Conservation (phyloP, 495 filamentous ascomycete species). For the Apiosordaria backusii region DNA sequence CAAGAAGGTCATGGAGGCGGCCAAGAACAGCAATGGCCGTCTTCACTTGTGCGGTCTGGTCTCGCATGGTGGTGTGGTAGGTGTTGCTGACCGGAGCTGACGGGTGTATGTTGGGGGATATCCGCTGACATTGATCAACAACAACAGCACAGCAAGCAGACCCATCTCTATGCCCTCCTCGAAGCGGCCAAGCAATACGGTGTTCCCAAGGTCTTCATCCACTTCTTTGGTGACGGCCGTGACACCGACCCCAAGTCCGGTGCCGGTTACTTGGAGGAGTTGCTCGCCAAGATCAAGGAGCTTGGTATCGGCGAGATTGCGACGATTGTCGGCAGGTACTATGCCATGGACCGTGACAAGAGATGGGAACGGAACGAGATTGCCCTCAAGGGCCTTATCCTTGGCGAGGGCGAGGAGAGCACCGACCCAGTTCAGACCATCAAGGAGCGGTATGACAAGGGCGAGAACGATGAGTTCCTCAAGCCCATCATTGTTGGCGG, state of each 20-base stretch:
- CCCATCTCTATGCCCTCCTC: constrained; percentile 82
- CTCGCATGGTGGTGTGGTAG: constrained; percentile 86
- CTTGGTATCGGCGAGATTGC: constrained; percentile 82
- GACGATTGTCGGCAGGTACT: constrained; percentile 95
- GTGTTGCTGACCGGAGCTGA: constrained; percentile 23
- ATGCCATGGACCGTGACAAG: constrained; percentile 99
- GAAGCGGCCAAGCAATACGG: constrained; percentile 82
- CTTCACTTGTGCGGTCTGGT: constrained; percentile 87
- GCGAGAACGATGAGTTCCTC: constrained; percentile 94
- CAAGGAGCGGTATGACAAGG: constrained; percentile 78
- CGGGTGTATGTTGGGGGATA: not conserved
- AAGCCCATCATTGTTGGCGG: constrained; percentile 96
- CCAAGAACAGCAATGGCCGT: constrained; percentile 84
- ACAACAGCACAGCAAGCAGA: constrained; percentile 79
- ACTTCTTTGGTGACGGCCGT: constrained; percentile 98
- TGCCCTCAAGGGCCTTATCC: constrained; percentile 78
- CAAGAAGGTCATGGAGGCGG: constrained; percentile 69
- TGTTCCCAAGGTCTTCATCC: constrained; percentile 89
- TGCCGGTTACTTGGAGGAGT: constrained; percentile 77
- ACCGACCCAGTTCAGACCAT: constrained; percentile 82
- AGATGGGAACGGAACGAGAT: constrained; percentile 93
- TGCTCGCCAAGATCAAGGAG: constrained; percentile 74
- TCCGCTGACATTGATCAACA: not conserved
- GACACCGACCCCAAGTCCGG: constrained; percentile 96
- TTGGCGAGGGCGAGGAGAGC: constrained; percentile 81